Conservation (phyloP, 768 basidiomycete species). For the Tulasnella sp. region DNA sequence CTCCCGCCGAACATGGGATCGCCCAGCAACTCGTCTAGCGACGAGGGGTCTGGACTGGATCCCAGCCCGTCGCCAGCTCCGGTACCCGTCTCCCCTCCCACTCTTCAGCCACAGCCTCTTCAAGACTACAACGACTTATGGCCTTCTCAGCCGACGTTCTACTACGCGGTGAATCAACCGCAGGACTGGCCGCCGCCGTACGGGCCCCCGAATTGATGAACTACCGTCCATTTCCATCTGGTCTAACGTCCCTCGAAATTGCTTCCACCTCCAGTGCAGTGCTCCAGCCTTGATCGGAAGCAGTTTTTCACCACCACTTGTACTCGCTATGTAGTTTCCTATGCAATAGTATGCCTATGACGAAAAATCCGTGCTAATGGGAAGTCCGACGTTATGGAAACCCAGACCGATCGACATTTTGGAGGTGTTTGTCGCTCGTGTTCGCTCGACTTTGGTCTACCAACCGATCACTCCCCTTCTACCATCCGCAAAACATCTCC, state of each 20-base stretch:
- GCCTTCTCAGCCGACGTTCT: not conserved
- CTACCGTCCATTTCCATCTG: not conserved
- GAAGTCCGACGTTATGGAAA: not conserved
- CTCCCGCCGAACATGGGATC: not conserved
- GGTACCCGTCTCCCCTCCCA: not conserved
- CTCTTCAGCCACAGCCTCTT: not conserved
- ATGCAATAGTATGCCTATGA: not conserved
- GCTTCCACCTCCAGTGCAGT: not conserved
- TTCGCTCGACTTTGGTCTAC: too few relatives aligned
- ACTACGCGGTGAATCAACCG: not conserved
- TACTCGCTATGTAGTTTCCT: not conserved
- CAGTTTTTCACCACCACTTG: not conserved
- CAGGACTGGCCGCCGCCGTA: not conserved
- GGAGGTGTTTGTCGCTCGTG: not conserved
- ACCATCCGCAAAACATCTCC: not conserved
- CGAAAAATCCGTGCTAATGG: not conserved
- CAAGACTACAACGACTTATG: not conserved
- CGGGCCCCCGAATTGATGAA: not conserved
- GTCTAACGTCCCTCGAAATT: not conserved
- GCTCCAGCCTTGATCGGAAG: not conserved
- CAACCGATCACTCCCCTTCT: too few relatives aligned
- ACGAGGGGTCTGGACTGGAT: not conserved
- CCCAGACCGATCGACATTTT: not conserved
- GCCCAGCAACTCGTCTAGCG: not conserved
- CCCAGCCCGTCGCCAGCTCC: not conserved